Evolutionary conservation across 2,329 filamentous ascomycete species (phyloP).

Genomic region (Epichloe sibirici): DNA sequence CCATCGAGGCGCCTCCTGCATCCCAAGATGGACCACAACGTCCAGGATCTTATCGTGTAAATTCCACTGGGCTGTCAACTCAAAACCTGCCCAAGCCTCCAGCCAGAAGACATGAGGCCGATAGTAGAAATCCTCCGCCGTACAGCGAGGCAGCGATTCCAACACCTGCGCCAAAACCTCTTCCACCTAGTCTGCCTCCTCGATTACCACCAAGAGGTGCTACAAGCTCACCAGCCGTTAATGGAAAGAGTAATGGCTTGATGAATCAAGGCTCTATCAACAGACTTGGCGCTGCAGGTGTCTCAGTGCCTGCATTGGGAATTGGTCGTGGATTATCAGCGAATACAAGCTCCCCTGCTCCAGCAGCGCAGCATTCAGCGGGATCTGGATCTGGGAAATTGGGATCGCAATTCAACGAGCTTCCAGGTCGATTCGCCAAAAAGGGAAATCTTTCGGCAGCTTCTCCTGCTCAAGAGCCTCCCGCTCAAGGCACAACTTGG

Average conservation of each 20-base stretch:
- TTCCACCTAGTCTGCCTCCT: constrained; percentile 45
- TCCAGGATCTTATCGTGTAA: constrained; percentile 52
- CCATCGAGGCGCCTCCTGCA: constrained; percentile 1
- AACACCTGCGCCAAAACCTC: constrained; percentile 8
- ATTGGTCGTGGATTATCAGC: constrained; percentile 40
- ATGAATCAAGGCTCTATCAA: constrained; percentile 46
- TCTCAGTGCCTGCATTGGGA: constrained; percentile 67
- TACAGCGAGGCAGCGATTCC: constrained; percentile 14
- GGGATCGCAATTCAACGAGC: constrained; percentile 43
- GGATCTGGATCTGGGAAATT: constrained; percentile 6
- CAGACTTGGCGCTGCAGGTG: constrained; percentile 59
- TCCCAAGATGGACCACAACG: constrained; percentile 26
- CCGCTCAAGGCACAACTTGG: constrained; percentile 45
- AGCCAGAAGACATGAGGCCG: constrained; percentile 32
- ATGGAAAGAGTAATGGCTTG: not conserved
- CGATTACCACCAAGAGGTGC: constrained; percentile 17
- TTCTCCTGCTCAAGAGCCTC: constrained; percentile 10
- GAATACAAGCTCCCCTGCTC: constrained; percentile 16
- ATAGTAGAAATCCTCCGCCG: constrained; percentile 18
- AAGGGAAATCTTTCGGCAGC: constrained; percentile 27
- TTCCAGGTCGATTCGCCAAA: constrained; percentile 55
- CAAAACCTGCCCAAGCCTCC: constrained; percentile 61
- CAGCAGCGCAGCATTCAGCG: constrained; percentile 12
- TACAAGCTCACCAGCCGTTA: constrained; percentile 5
- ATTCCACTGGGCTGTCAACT: constrained; percentile 62